phyloP scores from a whole-genome alignment of 345 rosid genomes.

The Eucalyptus cloeziana region DNA sequence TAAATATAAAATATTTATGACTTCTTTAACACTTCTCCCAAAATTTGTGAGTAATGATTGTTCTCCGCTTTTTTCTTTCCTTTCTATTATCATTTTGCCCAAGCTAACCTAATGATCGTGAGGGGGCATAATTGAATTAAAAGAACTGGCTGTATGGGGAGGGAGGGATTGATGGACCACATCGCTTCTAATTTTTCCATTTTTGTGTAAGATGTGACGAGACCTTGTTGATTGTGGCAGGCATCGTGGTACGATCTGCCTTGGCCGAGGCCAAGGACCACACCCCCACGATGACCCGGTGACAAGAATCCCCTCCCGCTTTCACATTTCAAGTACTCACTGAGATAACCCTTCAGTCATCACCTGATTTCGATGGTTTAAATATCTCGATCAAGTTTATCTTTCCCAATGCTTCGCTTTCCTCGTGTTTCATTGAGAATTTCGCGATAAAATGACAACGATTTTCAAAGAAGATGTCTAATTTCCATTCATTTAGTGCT shows the following conservation, averaged over 20 bases:
- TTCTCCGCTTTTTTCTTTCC: neutral
- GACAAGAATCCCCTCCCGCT: neutral
- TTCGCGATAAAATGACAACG: neutral
- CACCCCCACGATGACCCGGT: neutral
- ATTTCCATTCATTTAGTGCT: neutral
- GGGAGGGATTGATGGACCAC: neutral
- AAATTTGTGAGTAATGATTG: neutral
- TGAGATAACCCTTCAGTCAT: neutral
- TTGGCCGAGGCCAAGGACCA: neutral
- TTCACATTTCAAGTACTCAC: neutral
- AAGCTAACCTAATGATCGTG: neutral
- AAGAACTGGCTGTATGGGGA: neutral
- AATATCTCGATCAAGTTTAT: neutral
- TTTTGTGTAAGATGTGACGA: conserved; percentile 36
- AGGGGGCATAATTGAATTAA: neutral
- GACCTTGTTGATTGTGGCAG: conserved; percentile 10
- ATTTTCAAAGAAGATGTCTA: neutral
- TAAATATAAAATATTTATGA: accelerated
- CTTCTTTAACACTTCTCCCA: no score
- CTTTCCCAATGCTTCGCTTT: neutral
- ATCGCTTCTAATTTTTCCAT: neutral
- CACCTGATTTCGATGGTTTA: neutral
- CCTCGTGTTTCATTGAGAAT: neutral
- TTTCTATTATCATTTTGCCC: neutral
- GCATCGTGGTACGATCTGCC: neutral